Evolutionary conservation across 805 yeast species (phyloP).

Genomic region (Candida krabiensis): DNA sequence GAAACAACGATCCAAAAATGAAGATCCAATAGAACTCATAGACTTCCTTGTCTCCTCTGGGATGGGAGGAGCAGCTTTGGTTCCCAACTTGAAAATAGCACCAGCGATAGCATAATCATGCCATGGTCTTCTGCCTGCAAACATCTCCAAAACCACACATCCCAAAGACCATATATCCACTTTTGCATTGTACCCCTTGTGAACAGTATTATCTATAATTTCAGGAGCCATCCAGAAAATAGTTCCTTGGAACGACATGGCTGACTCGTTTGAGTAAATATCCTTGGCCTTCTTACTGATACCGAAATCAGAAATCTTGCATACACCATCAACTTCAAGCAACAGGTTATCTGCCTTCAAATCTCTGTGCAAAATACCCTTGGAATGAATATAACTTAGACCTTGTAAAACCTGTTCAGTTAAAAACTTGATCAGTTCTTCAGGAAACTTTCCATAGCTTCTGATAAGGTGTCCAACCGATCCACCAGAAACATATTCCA

Average conservation of each 20-base stretch:
- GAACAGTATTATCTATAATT: conserved; percentile 81
- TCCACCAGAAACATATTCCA: conserved; percentile 98
- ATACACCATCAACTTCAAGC: conserved; percentile 86
- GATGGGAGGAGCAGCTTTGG: conserved; percentile 91
- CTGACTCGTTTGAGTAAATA: conserved; percentile 87
- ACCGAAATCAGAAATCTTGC: conserved; percentile 96
- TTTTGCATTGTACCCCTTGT: conserved; percentile 95
- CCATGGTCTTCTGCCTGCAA: conserved; percentile 98
- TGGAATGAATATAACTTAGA: conserved; percentile 79
- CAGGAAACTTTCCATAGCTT: conserved; percentile 83
- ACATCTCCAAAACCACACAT: conserved; percentile 96
- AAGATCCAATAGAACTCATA: conserved; percentile 64
- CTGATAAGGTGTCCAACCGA: conserved; percentile 86
- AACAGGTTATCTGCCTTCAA: conserved; percentile 91
- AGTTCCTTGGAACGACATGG: conserved; percentile 93
- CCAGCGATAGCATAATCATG: conserved; percentile 92
- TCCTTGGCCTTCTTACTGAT: conserved; percentile 85
- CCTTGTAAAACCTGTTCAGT: conserved; percentile 83
- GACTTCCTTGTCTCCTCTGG: conserved; percentile 78
- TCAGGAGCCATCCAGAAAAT: conserved; percentile 99
- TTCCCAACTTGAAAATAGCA: conserved; percentile 87
- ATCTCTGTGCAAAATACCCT: conserved; percentile 90
- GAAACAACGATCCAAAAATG: conserved; percentile 77
- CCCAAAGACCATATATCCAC: conserved; percentile 98
- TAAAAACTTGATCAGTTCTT: conserved; percentile 65